These are phyloP conservation scores for Lachancea dasiensis DNA, from an alignment of 805 yeast genomes.

Conservation along the genomic window DNA sequence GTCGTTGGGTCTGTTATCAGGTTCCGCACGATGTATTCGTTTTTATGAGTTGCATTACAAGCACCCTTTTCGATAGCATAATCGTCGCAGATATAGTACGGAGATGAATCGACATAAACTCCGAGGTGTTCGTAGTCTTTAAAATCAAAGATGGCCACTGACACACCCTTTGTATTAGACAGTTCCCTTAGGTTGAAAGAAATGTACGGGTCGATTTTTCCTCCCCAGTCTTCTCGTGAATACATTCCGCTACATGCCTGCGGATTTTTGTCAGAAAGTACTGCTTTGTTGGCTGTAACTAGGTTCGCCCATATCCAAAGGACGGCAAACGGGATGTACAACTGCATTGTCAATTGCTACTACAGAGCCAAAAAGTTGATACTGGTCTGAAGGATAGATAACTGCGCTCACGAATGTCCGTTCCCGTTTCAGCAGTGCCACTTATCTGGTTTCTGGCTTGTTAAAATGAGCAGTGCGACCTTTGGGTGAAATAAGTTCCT, in stretches of 20 bases:
- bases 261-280: conserved; percentile 43
- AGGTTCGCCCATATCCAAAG: conserved; percentile 10
- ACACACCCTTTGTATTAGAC: conserved; percentile 38
- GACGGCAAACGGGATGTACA: conserved; percentile 7
- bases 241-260: conserved; percentile 91
- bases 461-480: too few relatives aligned
- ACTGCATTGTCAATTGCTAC: neutral
- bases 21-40: conserved; percentile 55
- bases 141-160: conserved; percentile 78
- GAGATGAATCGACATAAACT: conserved; percentile 38
- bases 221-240: conserved; percentile 81
- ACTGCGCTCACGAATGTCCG: too few relatives aligned
- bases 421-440: too few relatives aligned
- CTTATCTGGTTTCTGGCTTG: too few relatives aligned
- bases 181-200: conserved; percentile 40
- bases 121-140: conserved; percentile 72
- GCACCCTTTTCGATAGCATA: conserved; percentile 47
- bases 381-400: too few relatives aligned
- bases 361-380: too few relatives aligned
- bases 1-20: conserved; percentile 38
- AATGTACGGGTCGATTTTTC: conserved; percentile 58
- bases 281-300: conserved; percentile 37
- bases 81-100: conserved; percentile 70
- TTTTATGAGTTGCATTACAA: conserved; percentile 51
- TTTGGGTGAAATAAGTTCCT: too few relatives aligned